Base-by-base conservation (phyloP, 768 basidiomycete genomes). In the Boletus bicolor region DNA sequence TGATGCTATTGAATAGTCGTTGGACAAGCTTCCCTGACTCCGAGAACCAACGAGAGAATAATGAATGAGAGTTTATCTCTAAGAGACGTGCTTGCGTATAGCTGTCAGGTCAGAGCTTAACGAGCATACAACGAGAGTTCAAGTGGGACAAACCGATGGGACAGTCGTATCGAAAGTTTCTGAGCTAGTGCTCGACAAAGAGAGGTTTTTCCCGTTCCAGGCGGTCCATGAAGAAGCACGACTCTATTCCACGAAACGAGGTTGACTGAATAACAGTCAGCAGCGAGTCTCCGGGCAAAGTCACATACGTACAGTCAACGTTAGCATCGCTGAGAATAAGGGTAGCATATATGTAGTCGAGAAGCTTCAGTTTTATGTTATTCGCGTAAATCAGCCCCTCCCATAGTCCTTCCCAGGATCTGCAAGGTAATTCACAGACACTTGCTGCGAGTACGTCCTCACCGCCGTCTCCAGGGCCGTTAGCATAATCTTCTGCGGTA, bases 11-110 rank as follows among this genome's bases (percentile, higher is more conserved):
- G 68, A 98, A 99, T 17, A 99, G 77, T 45, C 89, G 83, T 66
- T 98, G 96, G 2, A 99, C 97, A 30, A 99, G 84, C 71, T 99
- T 99, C 15, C 97, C 97, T 0, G 94, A 97, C 69, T 99, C 97
- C 0, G 95, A 98, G 74, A 98, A 99, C 96, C 97, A 99, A 63
- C 94, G 91, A 15, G 93, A 95, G 70, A 99, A 98, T 15, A 99
- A 80, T 2, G 95, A 98, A 73, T 98, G 97, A 0, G 97, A 95
- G 68, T 98, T 98, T 66, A 99, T 97, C 71, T 99, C 97, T 44
- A 99, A 81, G 11, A 99, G 77, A 44, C 93, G 89, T 36, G 92
- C 83, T 71, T 90, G 82, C 0, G 88, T 77, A 68, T 97, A 99
- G 28, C 94, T 96, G 63, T 46, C 37, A 60, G 49, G 44, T 42